phyloP scores from a whole-genome alignment of 129 eudicot genomes.

The Arctium minus region DNA sequence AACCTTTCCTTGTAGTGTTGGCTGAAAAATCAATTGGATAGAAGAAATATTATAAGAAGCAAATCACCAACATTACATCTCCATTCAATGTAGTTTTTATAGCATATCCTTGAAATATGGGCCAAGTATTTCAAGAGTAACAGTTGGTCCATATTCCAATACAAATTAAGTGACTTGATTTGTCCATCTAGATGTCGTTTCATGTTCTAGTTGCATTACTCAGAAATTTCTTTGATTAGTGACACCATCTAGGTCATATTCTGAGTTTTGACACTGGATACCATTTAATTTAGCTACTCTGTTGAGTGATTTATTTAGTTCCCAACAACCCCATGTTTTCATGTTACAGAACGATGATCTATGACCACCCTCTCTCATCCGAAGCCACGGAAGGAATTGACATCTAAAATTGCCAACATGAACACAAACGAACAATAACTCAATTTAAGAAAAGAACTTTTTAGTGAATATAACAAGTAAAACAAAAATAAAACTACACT shows the following conservation, averaged over 20 bases:
- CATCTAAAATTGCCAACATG: not conserved
- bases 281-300: not conserved
- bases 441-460: not conserved
- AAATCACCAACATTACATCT: constrained; percentile 7
- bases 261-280: not conserved
- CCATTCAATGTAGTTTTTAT: not conserved
- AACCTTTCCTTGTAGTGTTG: constrained; percentile 65
- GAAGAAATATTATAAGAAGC: not conserved
- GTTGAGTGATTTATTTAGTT: not conserved
- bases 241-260: not conserved
- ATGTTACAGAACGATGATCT: not conserved
- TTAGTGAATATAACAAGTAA: not conserved
- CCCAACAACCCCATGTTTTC: not conserved
- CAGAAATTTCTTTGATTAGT: not conserved
- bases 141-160: not conserved
- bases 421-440: not conserved
- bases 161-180: not conserved
- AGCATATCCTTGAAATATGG: not conserved
- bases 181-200: not conserved
- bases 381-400: not conserved
- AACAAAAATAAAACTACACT: not conserved
- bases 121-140: not conserved
- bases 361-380: not conserved
- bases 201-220: not conserved
- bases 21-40: constrained; percentile 47